Evolutionary conservation across 2,329 filamentous ascomycete genomes (phyloP), one percentile per base, ranked within the genome.

Genomic region (Hansfordia pulvinata): DNA sequence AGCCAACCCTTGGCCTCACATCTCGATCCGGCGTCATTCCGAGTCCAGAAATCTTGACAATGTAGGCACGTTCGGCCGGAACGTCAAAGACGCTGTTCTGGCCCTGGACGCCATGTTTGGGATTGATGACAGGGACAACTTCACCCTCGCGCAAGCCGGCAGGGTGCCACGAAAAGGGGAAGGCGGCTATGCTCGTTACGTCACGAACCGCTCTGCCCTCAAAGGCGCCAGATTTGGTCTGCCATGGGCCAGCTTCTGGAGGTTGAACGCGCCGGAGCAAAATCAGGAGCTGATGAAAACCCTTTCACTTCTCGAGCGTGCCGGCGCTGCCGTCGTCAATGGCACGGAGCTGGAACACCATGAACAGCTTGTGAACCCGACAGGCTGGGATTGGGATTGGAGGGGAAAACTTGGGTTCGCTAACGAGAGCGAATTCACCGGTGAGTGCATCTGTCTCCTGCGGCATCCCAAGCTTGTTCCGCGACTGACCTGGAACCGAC

Each of bases 1-100:
- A 76, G 46, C 72, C 76, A 0, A 76, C 73, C 0, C 67, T 78
- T 3, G 77, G 77, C 0, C 51, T 80, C 2, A 76, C 68, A 1
- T 75, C 76, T 7, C 57, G 76, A 10, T 59, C 53, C 12, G 69
- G 62, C 17, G 66, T 74, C 6, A 65, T 76, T 15, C 70, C 71
- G 1, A 64, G 76, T 62, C 57, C 8, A 38, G 53, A 8, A 58
- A 66, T 38, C 63, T 69, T 38, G 72, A 77, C 35, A 67, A 61
- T 1, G 55, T 75, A 3, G 71, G 71, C 3, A 53, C 58, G 1
- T 64, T 77, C 40, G 67, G 60, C 1, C 59, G 61, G 28, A 72
- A 60, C 1, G 62, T 77, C 2, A 53, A 56, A 8, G 72, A 77
- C 41, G 70, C 69, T 0, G 60, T 60, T 0, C 63, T 68, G 34